Percentiles rank a stretch among this genome's conserved stretches.
phyloP scores from a whole-genome alignment of 805 yeast genomes.

The Candida silvatica region DNA sequence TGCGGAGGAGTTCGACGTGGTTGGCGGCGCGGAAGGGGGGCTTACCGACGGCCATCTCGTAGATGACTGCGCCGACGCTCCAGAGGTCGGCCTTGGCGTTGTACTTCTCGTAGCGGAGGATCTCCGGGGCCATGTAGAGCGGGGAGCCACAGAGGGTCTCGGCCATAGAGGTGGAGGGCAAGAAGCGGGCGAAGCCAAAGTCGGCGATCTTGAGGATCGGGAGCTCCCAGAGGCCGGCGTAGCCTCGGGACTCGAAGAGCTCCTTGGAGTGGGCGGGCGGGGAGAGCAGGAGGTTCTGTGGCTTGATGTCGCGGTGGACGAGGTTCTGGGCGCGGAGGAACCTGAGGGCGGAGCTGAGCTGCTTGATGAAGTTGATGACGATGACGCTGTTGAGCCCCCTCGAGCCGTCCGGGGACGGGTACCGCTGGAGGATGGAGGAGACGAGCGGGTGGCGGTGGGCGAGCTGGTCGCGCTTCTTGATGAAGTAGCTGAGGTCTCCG shows the following conservation, averaged over 20 bases:
- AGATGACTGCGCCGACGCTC: slow-evolving; percentile 96
- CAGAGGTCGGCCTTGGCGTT: slow-evolving; percentile 96
- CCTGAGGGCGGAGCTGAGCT: slow-evolving; percentile 73
- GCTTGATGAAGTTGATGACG: slow-evolving; percentile 79
- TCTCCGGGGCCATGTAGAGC: slow-evolving; percentile 97
- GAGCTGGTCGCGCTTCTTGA: slow-evolving; percentile 66
- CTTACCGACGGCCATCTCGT: slow-evolving; percentile 93
- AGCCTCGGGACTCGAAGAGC: slow-evolving; percentile 49
- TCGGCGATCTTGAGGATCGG: slow-evolving; percentile 93
- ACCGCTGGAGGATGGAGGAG: slow-evolving; percentile 64
- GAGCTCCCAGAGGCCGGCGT: slow-evolving; percentile 76
- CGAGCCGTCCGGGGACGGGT: slow-evolving; percentile 70
- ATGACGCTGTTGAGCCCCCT: slow-evolving; percentile 75
- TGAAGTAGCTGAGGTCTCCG: slow-evolving; percentile 88
- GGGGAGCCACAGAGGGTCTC: slow-evolving; percentile 98
- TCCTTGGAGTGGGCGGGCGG: slow-evolving; percentile 68
- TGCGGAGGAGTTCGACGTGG: slow-evolving; percentile 81
- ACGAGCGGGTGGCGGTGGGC: slow-evolving; percentile 71
- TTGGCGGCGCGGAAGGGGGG: slow-evolving; percentile 95
- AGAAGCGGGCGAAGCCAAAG: slow-evolving; percentile 92
- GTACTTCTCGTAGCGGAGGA: slow-evolving; percentile 86
- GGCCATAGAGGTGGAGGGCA: slow-evolving; percentile 90
- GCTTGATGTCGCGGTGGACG: slow-evolving; percentile 93
- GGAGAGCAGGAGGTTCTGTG: slow-evolving; percentile 76
- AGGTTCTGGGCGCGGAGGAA: slow-evolving; percentile 77